Evolutionary conservation across 108 stramenopile genomes (phyloP).

Genomic region (Nitzschia sp.): DNA sequence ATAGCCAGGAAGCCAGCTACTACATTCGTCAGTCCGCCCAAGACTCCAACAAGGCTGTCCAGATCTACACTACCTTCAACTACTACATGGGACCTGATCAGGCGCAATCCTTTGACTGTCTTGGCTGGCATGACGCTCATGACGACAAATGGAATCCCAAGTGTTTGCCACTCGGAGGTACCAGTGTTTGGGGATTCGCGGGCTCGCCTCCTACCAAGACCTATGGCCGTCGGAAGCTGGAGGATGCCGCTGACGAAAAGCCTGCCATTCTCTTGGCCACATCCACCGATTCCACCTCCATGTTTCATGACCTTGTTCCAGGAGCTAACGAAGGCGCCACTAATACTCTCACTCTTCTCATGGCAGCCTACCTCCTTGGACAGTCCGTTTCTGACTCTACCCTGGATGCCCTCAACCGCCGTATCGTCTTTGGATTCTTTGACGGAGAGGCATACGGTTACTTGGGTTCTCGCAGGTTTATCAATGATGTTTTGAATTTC

Average conservation of each 20-base stretch:
- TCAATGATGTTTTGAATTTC: conserved; percentile 75
- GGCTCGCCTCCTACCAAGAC: conserved; percentile 52
- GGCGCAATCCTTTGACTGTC: conserved; percentile 49
- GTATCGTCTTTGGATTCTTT: conserved; percentile 80
- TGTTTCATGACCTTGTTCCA: conserved; percentile 81
- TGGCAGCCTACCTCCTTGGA: conserved; percentile 78
- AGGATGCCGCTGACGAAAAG: conserved; percentile 22
- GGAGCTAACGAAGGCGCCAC: conserved; percentile 78
- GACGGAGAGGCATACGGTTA: conserved; percentile 81
- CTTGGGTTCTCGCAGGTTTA: conserved; percentile 66
- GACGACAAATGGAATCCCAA: conserved; percentile 71
- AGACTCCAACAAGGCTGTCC: conserved; percentile 7
- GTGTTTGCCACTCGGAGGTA: conserved; percentile 81
- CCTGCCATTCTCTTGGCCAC: conserved; percentile 59
- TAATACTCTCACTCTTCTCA: conserved; percentile 69
- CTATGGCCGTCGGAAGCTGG: conserved; percentile 5
- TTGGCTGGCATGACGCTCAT: conserved; percentile 69
- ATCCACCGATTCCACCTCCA: conserved; percentile 72
- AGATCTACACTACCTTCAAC: conserved; percentile 68
- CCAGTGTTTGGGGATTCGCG: conserved; percentile 72
- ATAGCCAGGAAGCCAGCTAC: conserved; percentile 41
- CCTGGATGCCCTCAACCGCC: conserved; percentile 57
- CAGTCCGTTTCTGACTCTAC: conserved; percentile 46
- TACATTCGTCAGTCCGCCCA: conserved; percentile 48
- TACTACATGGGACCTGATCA: conserved; percentile 85